Evolutionary conservation across 805 yeast genomes (phyloP), one percentile per base, ranked within the genome.

Genomic region (Torulaspora delbrueckii): DNA sequence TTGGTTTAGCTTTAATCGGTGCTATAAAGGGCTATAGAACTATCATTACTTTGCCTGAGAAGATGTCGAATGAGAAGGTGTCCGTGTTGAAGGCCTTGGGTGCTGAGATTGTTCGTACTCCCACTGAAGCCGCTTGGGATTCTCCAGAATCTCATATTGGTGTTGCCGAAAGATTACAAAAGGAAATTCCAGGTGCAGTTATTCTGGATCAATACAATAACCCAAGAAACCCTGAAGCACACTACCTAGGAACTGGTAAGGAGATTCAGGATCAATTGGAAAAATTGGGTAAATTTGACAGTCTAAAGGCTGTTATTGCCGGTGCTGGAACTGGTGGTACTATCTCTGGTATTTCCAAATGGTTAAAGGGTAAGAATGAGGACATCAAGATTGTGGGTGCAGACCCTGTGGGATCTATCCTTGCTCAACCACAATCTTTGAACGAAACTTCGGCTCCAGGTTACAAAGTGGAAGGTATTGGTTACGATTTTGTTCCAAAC

Each of bases 301-400:
- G 81, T 48, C 72, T 87, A 43, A 79, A 79, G 44, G 87, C 82
- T 50, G 72, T 87, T 37, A 84, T 87, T 44, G 95, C 95, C 31
- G 96, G 96, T 65, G 95, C 96, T 6, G 96, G 96, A 69, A 86
- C 96, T 47, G 96, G 96, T 68, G 96, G 96, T 69, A 86, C 96
- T 43, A 82, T 86, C 62, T 72, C 86, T 42, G 96, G 96, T 70
- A 84, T 85, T 55, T 79, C 93, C 46, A 75, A 73, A 55, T 87
- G 81, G 57, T 73, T 86, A 64, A 86, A 86, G 70, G 86, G 80
- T 63, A 76, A 82, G 65, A 76, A 84, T 66, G 69, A 80, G 22
- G 68, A 78, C 12, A 71, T 86, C 51, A 65, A 72, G 47, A 77
- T 86, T 35, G 75, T 82, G 41, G 96, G 84, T 55, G 95, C 95